Percentiles rank a stretch among this genome's conserved stretches.
These are phyloP conservation scores for Leccinum rimulosum DNA, from an alignment of 768 basidiomycete genomes.

Conservation along the genomic window DNA sequence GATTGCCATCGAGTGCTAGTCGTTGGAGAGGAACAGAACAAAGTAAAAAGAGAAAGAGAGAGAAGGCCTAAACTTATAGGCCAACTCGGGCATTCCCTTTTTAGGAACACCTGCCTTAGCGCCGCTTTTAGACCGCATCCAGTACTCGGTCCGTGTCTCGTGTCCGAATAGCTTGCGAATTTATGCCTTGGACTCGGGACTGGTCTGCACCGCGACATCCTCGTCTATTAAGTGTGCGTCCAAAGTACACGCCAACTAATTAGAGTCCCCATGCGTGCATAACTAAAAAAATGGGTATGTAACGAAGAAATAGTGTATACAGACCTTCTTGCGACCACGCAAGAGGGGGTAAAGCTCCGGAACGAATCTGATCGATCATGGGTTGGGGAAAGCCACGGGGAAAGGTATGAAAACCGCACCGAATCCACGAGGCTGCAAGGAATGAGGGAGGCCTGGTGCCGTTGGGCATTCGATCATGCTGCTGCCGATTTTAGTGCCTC, in stretches of 20 bases:
- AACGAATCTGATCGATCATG: slow-evolving; percentile 16
- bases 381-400: slow-evolving; percentile 20
- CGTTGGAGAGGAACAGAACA: slow-evolving; percentile 14
- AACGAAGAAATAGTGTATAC: slow-evolving; percentile 26
- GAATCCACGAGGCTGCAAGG: slow-evolving; percentile 35
- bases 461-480: slow-evolving; percentile 23
- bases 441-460: slow-evolving; percentile 6
- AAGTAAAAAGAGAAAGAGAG: slow-evolving; percentile 8
- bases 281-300: slow-evolving; percentile 28
- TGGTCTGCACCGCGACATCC: background rate
- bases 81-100: background rate
- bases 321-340: slow-evolving; percentile 12
- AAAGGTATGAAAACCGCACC: slow-evolving; percentile 27
- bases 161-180: background rate
- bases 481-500: slow-evolving; percentile 42
- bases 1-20: slow-evolving; percentile 61
- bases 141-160: background rate
- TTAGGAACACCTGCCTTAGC: background rate
- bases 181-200: background rate
- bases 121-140: background rate
- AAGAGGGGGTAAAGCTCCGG: slow-evolving; percentile 1
- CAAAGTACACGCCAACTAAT: slow-evolving; percentile 24
- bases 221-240: slow-evolving; percentile 10
- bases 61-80: slow-evolving; percentile 2
- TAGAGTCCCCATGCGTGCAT: slow-evolving; percentile 23